phyloP scores from a whole-genome alignment of 768 basidiomycete species.

The Leccinum subtestaceum region DNA sequence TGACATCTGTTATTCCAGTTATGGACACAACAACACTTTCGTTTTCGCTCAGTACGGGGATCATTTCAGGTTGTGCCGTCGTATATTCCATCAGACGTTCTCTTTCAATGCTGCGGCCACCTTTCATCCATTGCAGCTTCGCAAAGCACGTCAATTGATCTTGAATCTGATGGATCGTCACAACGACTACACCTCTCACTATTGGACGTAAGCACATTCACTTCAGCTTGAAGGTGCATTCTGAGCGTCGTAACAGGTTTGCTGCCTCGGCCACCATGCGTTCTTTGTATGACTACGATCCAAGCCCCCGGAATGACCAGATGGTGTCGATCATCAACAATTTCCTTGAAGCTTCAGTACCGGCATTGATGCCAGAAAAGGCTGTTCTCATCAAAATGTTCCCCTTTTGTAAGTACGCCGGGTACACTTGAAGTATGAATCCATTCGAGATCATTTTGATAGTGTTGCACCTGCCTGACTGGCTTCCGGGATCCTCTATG shows the following conservation, averaged over 20 bases:
- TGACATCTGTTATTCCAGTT: slow-evolving; percentile 4
- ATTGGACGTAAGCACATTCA: slow-evolving; percentile 7
- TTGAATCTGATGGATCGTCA: slow-evolving; percentile 7
- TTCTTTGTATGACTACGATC: slow-evolving; percentile 21
- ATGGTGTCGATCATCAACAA: slow-evolving; percentile 16
- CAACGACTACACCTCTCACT: slow-evolving; percentile 5
- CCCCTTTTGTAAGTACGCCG: slow-evolving; percentile 15
- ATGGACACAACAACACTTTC: slow-evolving; percentile 15
- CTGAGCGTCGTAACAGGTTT: slow-evolving; percentile 20
- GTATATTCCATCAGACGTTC: slow-evolving; percentile 19
- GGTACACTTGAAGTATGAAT: background rate
- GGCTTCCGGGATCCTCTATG: slow-evolving; percentile 21
- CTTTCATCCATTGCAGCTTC: slow-evolving; percentile 9
- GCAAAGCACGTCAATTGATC: slow-evolving; percentile 7
- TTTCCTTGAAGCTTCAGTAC: slow-evolving; percentile 7
- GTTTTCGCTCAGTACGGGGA: slow-evolving; percentile 13
- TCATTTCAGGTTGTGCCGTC: slow-evolving; percentile 10
- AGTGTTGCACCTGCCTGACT: slow-evolving; percentile 30
- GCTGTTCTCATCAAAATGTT: slow-evolving; percentile 14
- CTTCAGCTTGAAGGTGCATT: background rate
- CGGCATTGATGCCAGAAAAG: slow-evolving; percentile 11
- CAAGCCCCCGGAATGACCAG: slow-evolving; percentile 10
- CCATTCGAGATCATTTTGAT: background rate
- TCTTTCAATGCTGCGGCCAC: background rate
- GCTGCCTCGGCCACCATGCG: slow-evolving; percentile 31